Base-by-base conservation (phyloP, 75 land plant genomes). In the Sequoia sempervirens region DNA sequence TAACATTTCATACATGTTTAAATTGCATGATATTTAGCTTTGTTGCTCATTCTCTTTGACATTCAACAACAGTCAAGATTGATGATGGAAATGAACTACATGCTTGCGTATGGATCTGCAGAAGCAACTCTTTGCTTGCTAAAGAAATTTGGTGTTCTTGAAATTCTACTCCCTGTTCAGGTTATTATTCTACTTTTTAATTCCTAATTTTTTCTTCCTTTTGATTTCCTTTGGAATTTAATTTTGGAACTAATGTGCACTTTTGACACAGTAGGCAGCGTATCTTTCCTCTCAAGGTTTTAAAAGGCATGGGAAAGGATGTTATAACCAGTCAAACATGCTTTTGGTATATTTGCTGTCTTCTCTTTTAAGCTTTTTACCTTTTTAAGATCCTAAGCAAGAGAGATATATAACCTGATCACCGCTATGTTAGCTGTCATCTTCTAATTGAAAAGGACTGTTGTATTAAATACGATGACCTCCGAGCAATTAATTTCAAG, bases 21-120 rank as follows among this genome's bases (percentile, higher is more conserved):
- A 40, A 20, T 23, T 76, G n/a, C 45, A 76, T 76, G 47, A 41
- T 41, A 20, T 76, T 37, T 41, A 76, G 9, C 45, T 20, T 8
- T 23, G 9, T 4, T 76, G n/a, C 20, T 76, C 46, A 41, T 76
- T 41, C 26, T 41, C 79, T 41, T 38, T 41, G 23, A 76, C 37
- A 41, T 41, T 41, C 41, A 76, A 20, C 46, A 76, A 28, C 84
- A 93, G 95, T 73, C 28, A 79, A 93, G 95, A 80, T 80, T 92
- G 84, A 83, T 88, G 89, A 78, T 93, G 91, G 99, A 97, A 81
- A n/a, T 93, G 86, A 94, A 97, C 41, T 94, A 86, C 58, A 90
- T 95, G 90, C 80, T 95, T 79, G 92, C 95, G 37, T 94, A 97
- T 88, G 99, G 99, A 82, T 92, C 99, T 37, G 92, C 99, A 75